Percentiles rank a stretch among this genome's conserved stretches.
These are phyloP conservation scores for Polyplosphaeria fusca DNA, from an alignment of 495 filamentous ascomycete genomes.

Conservation along the genomic window DNA sequence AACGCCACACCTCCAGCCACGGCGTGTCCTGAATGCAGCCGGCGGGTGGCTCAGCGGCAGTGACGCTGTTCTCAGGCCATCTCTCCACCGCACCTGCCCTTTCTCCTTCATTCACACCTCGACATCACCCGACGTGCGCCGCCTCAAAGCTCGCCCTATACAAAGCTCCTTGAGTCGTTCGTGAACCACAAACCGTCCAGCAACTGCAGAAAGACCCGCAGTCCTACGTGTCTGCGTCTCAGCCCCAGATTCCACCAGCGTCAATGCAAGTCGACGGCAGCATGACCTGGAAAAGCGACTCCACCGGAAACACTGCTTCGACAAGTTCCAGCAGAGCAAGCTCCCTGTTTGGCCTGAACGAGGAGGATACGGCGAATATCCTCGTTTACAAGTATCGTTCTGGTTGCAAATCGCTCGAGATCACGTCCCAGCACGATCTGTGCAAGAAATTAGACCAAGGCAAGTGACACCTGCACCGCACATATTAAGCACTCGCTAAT, in stretches of 20 bases:
- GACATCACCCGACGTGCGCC: conserved; percentile 19
- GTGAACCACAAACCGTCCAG: conserved; percentile 10
- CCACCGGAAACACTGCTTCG: conserved; percentile 29
- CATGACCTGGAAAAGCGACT: conserved; percentile 34
- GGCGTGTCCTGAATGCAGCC: background rate
- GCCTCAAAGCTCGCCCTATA: conserved; percentile 15
- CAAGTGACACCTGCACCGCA: conserved; percentile 20
- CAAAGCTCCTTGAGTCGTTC: conserved; percentile 12
- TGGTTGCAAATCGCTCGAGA: conserved; percentile 30
- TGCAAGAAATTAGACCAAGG: conserved; percentile 38
- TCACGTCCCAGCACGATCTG: conserved; percentile 39
- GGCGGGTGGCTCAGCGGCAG: too few species aligned
- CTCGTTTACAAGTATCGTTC: conserved; percentile 40
- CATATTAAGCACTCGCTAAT: conserved; percentile 13
- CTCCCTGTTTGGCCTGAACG: conserved; percentile 36
- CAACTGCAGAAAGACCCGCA: background rate
- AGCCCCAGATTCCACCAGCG: conserved; percentile 3
- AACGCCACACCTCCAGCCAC: too few species aligned
- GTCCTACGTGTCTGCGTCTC: conserved; percentile 21
- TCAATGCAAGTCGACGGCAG: background rate
- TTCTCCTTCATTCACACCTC: background rate
- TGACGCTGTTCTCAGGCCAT: conserved; percentile 9
- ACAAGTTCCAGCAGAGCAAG: conserved; percentile 17
- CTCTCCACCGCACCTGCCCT: conserved; percentile 20
- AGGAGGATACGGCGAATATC: conserved; percentile 35